phyloP scores from a whole-genome alignment of 768 basidiomycete genomes.

The Lactarius hatsudake region DNA sequence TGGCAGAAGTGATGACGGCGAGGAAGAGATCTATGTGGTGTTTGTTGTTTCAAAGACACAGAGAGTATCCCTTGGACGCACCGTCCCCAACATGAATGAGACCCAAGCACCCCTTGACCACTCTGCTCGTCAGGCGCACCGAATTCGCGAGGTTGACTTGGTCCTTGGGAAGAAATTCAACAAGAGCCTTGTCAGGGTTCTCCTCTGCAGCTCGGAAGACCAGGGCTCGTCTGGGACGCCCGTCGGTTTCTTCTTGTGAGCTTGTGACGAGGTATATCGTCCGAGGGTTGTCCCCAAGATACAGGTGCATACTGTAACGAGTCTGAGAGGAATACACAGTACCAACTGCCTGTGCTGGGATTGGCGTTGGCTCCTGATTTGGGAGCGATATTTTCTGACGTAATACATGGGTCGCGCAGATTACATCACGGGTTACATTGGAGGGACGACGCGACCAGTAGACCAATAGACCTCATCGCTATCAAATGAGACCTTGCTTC shows the following conservation, averaged over 20 bases:
- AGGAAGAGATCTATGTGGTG: conserved; percentile 71
- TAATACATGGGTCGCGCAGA: conserved; percentile 1
- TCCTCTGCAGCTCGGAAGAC: conserved; percentile 65
- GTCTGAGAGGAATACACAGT: not conserved
- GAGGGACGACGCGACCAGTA: too few species aligned
- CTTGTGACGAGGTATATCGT: conserved; percentile 71
- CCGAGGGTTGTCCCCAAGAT: conserved; percentile 65
- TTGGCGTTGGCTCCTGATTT: not conserved
- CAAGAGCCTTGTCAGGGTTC: conserved; percentile 63
- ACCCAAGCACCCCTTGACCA: conserved; percentile 82
- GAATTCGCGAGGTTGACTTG: conserved; percentile 66
- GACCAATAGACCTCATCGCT: not conserved
- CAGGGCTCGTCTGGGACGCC: conserved; percentile 59
- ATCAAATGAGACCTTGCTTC: conserved; percentile 85
- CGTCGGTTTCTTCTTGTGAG: conserved; percentile 60
- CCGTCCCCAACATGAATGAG: conserved; percentile 72
- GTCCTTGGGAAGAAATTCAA: conserved; percentile 77
- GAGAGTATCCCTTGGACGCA: conserved; percentile 32
- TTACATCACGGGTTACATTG: not conserved
- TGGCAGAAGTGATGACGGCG: conserved; percentile 72
- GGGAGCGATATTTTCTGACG: conserved; percentile 7
- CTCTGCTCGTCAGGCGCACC: conserved; percentile 64
- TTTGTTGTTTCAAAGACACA: not conserved
- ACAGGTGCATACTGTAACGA: conserved; percentile 60
- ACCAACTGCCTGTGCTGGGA: not conserved